Evolutionary conservation across 2,329 filamentous ascomycete species (phyloP), one percentile per base, ranked within the genome.

Genomic region (Drechmeria coniospora): DNA sequence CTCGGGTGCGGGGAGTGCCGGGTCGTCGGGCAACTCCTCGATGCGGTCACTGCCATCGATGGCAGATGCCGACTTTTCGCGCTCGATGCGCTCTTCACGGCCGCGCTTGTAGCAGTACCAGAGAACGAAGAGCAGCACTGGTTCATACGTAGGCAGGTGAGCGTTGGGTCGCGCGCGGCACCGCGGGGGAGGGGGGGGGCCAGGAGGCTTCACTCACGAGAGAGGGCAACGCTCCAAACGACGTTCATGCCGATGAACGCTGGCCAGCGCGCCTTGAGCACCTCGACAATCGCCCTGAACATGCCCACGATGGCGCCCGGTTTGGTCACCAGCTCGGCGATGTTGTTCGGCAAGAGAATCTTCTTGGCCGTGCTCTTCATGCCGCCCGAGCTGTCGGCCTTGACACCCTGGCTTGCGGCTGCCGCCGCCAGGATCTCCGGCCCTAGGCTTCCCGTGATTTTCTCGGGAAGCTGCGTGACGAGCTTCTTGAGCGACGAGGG

Each of bases 41-140:
- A 65, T 51, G 15, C 61, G 52, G 16, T 49, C 41, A 31, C 46
- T 44, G 9, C 49, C 58, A 15, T 58, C 53, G 20, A 59, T 38
- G 10, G 51, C 53, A 1, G 45, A 41, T 8, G 46, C 51, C 1
- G 50, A 39, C 28, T 55, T 56, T 43, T 71, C 65, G 27, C 51
- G 70, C 46, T 79, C 76, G 9, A 95, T 68, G 27, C 90, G 71
- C 6, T 74, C 75, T 57, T 98, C 87, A 24, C 74, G 74, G 21
- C 90, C 90, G 29, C 90, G 79, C 60, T 95, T 95, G 56, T 95
- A 79, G 57, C 86, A 95, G 57, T 95, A 98, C 86, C 87, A 98
- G 43, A 95, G 75, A 24, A 92, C 82, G 47, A 93, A 90, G 31
- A 98, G 68, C 11, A 95, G 65, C 30, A 95, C 81, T 80, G 15